Evolutionary conservation across 768 basidiomycete species (phyloP).

Genomic region (Mrakia hoshinonis): DNA sequence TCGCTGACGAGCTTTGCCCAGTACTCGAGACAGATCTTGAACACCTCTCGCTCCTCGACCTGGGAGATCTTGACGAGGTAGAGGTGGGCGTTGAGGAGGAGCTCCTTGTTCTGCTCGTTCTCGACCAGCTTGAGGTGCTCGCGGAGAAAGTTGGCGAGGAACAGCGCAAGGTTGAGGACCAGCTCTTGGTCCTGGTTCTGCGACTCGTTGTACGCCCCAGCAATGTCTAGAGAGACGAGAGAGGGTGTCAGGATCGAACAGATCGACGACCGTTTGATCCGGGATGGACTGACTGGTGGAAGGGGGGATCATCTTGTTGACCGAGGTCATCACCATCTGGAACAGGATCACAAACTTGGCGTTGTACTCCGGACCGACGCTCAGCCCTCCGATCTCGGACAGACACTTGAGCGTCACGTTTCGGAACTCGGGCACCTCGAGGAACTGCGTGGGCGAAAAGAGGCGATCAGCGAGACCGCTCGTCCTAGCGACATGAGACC

Average conservation of each 20-base stretch:
- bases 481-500: too few relatives aligned
- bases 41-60: constrained; percentile 96
- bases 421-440: constrained; percentile 92
- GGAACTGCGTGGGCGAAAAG: constrained; percentile 55
- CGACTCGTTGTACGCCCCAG: constrained; percentile 78
- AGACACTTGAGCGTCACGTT: constrained; percentile 94
- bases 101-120: constrained; percentile 77
- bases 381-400: constrained; percentile 88
- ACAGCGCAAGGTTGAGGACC: constrained; percentile 92
- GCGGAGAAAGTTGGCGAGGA: constrained; percentile 91
- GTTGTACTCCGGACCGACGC: constrained; percentile 93
- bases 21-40: constrained; percentile 98
- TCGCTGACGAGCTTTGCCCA: constrained; percentile 87
- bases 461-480: too few relatives aligned
- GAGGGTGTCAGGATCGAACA: not conserved
- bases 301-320: constrained; percentile 94
- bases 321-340: constrained; percentile 94
- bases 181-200: constrained; percentile 92
- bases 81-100: constrained; percentile 88
- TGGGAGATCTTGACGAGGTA: constrained; percentile 98
- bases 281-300: constrained; percentile 52
- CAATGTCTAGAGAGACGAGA: constrained; percentile 51
- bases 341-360: constrained; percentile 95
- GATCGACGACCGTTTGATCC: not conserved
- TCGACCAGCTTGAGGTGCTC: constrained; percentile 91